Base-by-base conservation (phyloP, 257 asterid species). In the Coffea eugenioides region DNA sequence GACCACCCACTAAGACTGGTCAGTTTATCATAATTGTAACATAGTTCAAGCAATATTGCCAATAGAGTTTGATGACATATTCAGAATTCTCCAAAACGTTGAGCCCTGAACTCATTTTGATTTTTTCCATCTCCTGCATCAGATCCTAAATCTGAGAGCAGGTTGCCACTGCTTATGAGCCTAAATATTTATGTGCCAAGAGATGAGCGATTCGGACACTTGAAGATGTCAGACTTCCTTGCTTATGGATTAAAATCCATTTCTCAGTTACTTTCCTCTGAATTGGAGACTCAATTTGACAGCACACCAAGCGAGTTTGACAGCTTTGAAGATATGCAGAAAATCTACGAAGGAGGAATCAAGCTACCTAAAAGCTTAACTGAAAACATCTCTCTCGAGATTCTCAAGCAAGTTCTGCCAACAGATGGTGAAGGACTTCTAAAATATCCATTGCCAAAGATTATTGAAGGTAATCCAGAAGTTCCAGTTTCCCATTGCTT, bases 71-170 rank as follows among this genome's bases (percentile, higher is more conserved):
- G 6, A 1, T 76, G 80, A n/a, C 16, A 23, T 45, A 9, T 41
- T 46, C 43, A 76, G 64, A 27, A 62, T 21, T 6, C 41, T 27
- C 8, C 51, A 8, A 31, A 31, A 18, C 34, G 34, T 0, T 67
- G 49, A 68, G 71, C 45, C 54, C 48, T 12, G 48, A 21, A 23
- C 51, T 66, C 6, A 7, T 36, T 21, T 36, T 6, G 49, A 8
- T 15, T 48, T 48, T 36, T 59, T n/a, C 0, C 4, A 31, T 75
- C 6, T 74, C 2, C 20, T 56, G 67, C 77, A 59, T 77, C 83
- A 91, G 97, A 93, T 88, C 90, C 93, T 69, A 87, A 87, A 7
- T 69, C 59, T 54, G 98, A 93, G 82, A 93, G 98, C 84, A 88
- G 92, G 85, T 73, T 91, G 76, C 87, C 90, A 18, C 62, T 90